Base-by-base conservation (phyloP, 2,329 filamentous ascomycete species). In the Pseudocercospora pini-densiflorae region DNA sequence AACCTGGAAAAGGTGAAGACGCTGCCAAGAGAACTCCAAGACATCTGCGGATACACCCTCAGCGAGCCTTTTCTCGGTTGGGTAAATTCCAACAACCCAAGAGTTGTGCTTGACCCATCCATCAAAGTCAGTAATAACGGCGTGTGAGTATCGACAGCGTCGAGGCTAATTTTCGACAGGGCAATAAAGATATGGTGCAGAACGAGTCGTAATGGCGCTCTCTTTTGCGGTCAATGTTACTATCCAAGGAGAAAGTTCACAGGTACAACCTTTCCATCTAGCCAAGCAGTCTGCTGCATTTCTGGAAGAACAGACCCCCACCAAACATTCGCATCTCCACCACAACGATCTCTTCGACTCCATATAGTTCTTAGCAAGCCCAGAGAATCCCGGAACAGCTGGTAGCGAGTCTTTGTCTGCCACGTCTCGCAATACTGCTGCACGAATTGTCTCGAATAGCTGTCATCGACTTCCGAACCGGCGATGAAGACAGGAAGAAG, bases 1-100 rank as follows among this genome's bases (percentile, higher is more conserved):
- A 65, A 70, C 27, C 47, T 73, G 16, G 71, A 73, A 36, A 70
- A 70, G 43, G 71, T 74, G 33, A 62, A 63, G 43, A 59, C 61
- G 16, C 45, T 63, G 36, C 64, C 64, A n/a, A 21, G 33, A 21
- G 61, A 8, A 4, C 58, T 63, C 16, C 54, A 63, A 49, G 43
- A 51, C 29, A 19, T 63, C 21, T 49, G 54, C 29, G 61, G 61
- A 21, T 64, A 64, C 51, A 60, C 55, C n/a, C 27, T 64, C 12
- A 64, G 62, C 19, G 54, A 59, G 29, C 55, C 62, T 8, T 64
- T 64, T 19, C 55, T 64, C 3, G 62, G 62, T 2, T 64, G 62
- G 62, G 55, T 64, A 5, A 59, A 66, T 43, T 62, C 60, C 5
- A 62, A 51, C 5, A 62, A 29, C 5, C 60, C 60, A 9, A n/a